Percentiles rank a stretch among this genome's conserved stretches.
Conservation (phyloP, 257 asterid genomes). For the Nicotiana noctiflora region DNA sequence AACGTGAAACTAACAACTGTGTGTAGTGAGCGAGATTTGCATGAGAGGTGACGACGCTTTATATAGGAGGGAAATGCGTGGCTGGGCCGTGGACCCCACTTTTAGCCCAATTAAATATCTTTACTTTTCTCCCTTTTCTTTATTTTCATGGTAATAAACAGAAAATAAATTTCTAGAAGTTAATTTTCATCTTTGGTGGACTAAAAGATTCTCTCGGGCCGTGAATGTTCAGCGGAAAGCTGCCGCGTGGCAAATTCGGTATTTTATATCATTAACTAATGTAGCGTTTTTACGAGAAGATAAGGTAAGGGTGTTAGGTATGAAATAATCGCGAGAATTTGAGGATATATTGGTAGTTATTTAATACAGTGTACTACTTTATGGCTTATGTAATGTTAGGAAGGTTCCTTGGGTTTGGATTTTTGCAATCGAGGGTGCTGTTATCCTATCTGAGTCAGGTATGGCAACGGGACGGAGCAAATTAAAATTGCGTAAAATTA, state of each 20-base stretch:
- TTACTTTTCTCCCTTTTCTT: not conserved
- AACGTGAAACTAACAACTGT: constrained; percentile 22
- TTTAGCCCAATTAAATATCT: not conserved
- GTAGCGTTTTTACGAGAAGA: constrained; percentile 1
- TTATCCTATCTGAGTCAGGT: no score
- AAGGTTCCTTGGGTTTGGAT: constrained; percentile 6
- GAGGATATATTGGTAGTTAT: not conserved
- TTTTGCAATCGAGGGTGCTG: not conserved
- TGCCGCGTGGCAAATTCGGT: constrained; percentile 33
- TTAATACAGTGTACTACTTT: not conserved
- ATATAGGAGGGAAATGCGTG: constrained; percentile 33
- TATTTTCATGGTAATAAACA: not conserved
- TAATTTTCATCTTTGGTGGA: not conserved
- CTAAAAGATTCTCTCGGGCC: constrained; percentile 12
- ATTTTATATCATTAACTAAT: no score
- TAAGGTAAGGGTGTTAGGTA: not conserved
- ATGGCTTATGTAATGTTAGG: not conserved
- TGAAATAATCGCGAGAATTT: constrained; percentile 17
- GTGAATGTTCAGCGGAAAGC: constrained; percentile 15
- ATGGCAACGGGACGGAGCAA: not conserved
- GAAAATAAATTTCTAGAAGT: not conserved
- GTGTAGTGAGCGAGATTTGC: constrained; percentile 70
- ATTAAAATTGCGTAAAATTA: no score
- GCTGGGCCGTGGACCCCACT: constrained; percentile 12
- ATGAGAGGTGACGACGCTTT: constrained; percentile 41